These are phyloP conservation scores for Coemansia sp. DNA, from an alignment of 371 early-diverging fungal species.

Conservation along the genomic window DNA sequence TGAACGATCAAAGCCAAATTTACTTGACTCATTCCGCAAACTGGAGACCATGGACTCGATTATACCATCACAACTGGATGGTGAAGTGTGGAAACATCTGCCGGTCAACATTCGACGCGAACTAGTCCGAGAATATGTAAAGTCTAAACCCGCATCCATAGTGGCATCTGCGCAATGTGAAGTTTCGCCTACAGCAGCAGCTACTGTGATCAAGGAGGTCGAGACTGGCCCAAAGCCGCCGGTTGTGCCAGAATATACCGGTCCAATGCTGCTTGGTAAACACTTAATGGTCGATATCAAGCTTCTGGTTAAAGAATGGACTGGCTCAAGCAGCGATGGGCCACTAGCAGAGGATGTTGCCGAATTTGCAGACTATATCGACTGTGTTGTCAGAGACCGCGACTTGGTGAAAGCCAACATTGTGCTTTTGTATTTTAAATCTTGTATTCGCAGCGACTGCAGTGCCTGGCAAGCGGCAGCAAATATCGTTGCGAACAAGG, in stretches of 20 bases:
- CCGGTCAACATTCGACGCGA: slow-evolving; percentile 37
- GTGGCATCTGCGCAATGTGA: background rate
- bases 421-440: slow-evolving; percentile 12
- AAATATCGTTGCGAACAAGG: background rate
- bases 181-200: background rate
- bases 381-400: slow-evolving; percentile 15
- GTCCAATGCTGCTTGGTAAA: slow-evolving; percentile 28
- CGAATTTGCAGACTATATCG: slow-evolving; percentile 30
- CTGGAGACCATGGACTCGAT: slow-evolving; percentile 26
- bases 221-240: background rate
- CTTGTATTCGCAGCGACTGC: background rate
- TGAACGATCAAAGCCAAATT: slow-evolving; percentile 1
- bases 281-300: slow-evolving; percentile 11
- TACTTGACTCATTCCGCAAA: slow-evolving; percentile 36
- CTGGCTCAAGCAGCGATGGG: slow-evolving; percentile 14
- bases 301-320: slow-evolving; percentile 25
- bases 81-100: slow-evolving; percentile 27
- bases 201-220: background rate
- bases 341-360: slow-evolving; percentile 31
- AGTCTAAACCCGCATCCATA: slow-evolving; percentile 13
- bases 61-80: slow-evolving; percentile 46
- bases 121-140: slow-evolving; percentile 34
- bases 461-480: slow-evolving; percentile 18
- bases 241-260: background rate
- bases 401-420: slow-evolving; percentile 17